Evolutionary conservation across 148 eudicot genomes (phyloP), one percentile per base, ranked within the genome.

Genomic region (Rhododendron kiyosumense): DNA sequence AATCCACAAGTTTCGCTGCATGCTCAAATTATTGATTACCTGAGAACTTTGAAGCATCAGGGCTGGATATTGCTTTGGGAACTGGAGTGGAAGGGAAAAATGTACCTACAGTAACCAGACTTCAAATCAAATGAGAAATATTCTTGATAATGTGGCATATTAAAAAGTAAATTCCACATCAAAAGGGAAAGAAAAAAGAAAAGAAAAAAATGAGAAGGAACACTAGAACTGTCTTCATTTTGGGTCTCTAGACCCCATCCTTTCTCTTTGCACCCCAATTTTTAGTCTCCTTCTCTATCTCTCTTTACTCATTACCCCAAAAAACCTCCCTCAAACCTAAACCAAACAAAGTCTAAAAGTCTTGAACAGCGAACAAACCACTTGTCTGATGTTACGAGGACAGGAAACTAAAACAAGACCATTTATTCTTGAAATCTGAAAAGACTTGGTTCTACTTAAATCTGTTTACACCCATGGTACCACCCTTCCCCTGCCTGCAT

Each of bases 21-120:
- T 49, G 26, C 15, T 11, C 14, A 28, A 24, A 85, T 73, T 85
- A 95, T 96, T 24, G 57, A 28, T 73, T 85, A 95, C 98, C 94
- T 94, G 99, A 46, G 99, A 92, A 87, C 99, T 94, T 84, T 96
- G 99, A 84, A 96, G 96, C 84, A 92, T 54, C 87, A 96, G 59
- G 84, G 85, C 79, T 81, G 98, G 98, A 85, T 92, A 92, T 85
- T 94, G 97, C 90, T 91, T 94, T 32, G 99, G 99, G 89, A 96
- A 96, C 86, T 95, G 95, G 76, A 89, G 86, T 51, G 98, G 94
- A 78, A 96, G 84, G 51, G 94, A 74, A 85, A 95, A 87, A 88
- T 96, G 98, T 73, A 96, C 98, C 99, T 96, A 88, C 15, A 83
- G 75, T 11, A 51, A 78, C 14, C 30, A 67, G 24, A 12, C 14